Base-by-base conservation (phyloP, 805 yeast species). In the Schizosaccharomyces lindneri region DNA sequence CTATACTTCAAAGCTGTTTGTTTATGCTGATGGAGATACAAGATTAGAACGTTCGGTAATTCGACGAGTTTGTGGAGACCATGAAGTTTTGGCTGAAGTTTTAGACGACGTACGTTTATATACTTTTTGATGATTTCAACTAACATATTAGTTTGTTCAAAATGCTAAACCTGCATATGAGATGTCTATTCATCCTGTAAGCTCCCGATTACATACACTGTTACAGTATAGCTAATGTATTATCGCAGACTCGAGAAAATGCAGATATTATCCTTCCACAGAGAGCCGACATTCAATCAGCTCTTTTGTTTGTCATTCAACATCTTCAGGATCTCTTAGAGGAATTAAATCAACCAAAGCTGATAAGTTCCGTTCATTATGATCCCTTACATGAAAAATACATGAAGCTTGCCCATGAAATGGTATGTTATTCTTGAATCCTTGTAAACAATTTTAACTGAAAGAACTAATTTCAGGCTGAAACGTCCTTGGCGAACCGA, bases 401-500 rank as follows among this genome's bases (percentile, higher is more conserved):
- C 27, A 51, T 51, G 57, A 51, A 51, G 36, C 19, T 24, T 4
- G 57, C 57, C n/a, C 36, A 24, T 21, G 36, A 51, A 21, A 51
- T 51, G 57, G 57, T 51, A 51, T 24, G 57, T 29, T 21, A 11
- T 11, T 3, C 4, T 9, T 36, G 13, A 36, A 3, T 2, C 11
- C 27, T 51, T 11, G 7, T 51, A 24, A 21, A 51, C n/a, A 51
- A 17, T 51, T 24, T 19, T 29, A 21, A 51, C 57, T 51, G 27
- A 51, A 51, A 51, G 57, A 19, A 21, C 51, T 46, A 46, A 51
- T 19, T 29, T 51, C 61, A 68, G 66, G 95, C 90, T 0, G 77
- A 78, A 64, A 70, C 76, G 48, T 93, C 95, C 0, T 73, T 87
- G 27, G 73, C 73, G 55, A 72, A 72, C n/a, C 79, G 79, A 55